Conservation (phyloP, 768 basidiomycete genomes). For the Hydnomerulius pinastri region DNA sequence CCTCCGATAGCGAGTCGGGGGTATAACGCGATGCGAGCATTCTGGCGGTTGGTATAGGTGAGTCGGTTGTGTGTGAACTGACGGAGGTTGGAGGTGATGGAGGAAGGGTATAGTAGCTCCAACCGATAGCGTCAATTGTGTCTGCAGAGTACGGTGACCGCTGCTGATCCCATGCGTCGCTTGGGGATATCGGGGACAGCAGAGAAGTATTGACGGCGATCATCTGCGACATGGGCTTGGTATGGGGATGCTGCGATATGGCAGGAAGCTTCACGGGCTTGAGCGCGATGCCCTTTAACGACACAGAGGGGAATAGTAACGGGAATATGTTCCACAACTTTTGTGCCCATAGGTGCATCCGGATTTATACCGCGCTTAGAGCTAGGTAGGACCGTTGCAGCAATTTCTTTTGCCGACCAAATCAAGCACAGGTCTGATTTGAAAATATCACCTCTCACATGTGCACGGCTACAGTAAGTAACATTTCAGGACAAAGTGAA, state of each 20-base stretch:
- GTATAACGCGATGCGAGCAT: constrained; percentile 55
- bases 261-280: constrained; percentile 13
- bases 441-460: constrained; percentile 34
- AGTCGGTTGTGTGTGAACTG: constrained; percentile 44
- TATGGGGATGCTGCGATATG: constrained; percentile 29
- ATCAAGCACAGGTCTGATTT: constrained; percentile 35
- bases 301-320: constrained; percentile 12
- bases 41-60: constrained; percentile 45
- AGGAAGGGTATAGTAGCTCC: constrained; percentile 51
- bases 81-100: constrained; percentile 52
- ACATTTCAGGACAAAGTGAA: constrained; percentile 24
- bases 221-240: constrained; percentile 56
- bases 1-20: constrained; percentile 44
- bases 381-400: constrained; percentile 27
- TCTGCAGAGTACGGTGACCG: constrained; percentile 37
- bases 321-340: constrained; percentile 21
- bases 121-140: constrained; percentile 42
- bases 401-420: constrained; percentile 31
- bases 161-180: constrained; percentile 52
- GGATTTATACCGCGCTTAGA: constrained; percentile 36
- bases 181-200: constrained; percentile 48
- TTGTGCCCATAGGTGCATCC: constrained; percentile 16
- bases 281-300: constrained; percentile 6
- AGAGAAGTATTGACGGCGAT: constrained; percentile 60
- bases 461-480: constrained; percentile 31